Percentiles rank a stretch among this genome's conserved stretches.
Evolutionary conservation across 108 stramenopile genomes (phyloP).

Genomic region (Nitzschia putrida): DNA sequence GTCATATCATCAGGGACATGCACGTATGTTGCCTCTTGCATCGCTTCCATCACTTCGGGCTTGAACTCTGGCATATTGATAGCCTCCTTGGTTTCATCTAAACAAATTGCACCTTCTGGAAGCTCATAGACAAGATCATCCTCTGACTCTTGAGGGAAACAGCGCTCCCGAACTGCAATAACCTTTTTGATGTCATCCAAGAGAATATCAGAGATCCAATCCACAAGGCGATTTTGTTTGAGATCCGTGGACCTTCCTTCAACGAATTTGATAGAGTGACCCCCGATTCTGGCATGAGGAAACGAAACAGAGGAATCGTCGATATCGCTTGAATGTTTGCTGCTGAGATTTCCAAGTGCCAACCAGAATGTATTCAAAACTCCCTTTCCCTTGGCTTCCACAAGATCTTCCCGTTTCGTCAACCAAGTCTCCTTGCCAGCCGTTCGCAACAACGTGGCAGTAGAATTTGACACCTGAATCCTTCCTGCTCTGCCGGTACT

Average conservation of each 20-base stretch:
- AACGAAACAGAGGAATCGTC: background rate
- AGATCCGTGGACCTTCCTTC: background rate
- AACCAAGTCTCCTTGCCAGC: slow-evolving; percentile 32
- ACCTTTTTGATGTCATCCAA: slow-evolving; percentile 5
- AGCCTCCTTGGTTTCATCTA: slow-evolving; percentile 23
- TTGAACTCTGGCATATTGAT: slow-evolving; percentile 24
- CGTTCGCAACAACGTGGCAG: slow-evolving; percentile 22
- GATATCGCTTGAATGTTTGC: background rate
- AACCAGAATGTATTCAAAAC: slow-evolving; percentile 27
- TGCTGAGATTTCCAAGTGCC: background rate
- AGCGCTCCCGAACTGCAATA: slow-evolving; percentile 3
- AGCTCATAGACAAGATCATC: slow-evolving; percentile 1
- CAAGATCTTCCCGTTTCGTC: slow-evolving; percentile 14
- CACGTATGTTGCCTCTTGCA: background rate
- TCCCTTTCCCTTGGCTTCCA: slow-evolving; percentile 37
- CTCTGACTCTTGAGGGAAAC: background rate
- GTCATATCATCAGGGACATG: slow-evolving; percentile 9
- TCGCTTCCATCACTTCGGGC: background rate
- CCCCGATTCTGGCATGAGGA: background rate
- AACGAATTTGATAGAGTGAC: background rate
- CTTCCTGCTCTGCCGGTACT: slow-evolving; percentile 24
- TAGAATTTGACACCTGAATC: slow-evolving; percentile 36
- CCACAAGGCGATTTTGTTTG: slow-evolving; percentile 8
- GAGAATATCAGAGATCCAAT: slow-evolving; percentile 16
- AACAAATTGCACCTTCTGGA: background rate